phyloP scores from a whole-genome alignment of 768 basidiomycete species.

The Guyanaporus albipodus region DNA sequence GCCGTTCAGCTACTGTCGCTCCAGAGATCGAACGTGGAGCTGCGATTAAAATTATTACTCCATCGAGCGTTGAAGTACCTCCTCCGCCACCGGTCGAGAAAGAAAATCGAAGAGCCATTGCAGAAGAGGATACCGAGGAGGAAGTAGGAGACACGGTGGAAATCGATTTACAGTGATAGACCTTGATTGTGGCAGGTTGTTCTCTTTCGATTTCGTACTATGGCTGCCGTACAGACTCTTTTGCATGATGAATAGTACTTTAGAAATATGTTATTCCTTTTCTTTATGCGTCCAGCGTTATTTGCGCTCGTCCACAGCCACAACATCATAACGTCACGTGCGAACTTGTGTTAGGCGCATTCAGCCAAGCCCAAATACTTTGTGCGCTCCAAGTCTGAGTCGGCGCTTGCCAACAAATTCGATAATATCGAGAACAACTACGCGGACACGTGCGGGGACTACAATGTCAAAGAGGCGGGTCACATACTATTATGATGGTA shows the following conservation, averaged over 20 bases:
- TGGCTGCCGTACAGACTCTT: background rate
- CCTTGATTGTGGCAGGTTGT: background rate
- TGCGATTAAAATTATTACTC: constrained; percentile 42
- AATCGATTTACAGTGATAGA: constrained; percentile 50
- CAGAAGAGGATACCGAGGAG: constrained; percentile 61
- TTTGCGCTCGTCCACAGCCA: too few species aligned
- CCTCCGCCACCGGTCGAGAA: constrained; percentile 79
- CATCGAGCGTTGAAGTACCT: constrained; percentile 70
- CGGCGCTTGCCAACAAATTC: background rate
- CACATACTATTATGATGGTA: constrained; percentile 78
- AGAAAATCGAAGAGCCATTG: constrained; percentile 43
- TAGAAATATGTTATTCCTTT: constrained; percentile 10
- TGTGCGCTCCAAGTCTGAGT: too few species aligned
- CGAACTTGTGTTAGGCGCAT: background rate
- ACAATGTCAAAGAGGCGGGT: constrained; percentile 70
- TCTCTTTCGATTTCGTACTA: background rate
- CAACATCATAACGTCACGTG: constrained; percentile 16
- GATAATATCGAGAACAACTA: background rate
- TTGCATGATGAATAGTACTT: background rate
- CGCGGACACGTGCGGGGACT: background rate
- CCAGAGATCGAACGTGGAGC: constrained; percentile 7
- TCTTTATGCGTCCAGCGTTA: background rate
- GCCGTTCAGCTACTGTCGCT: background rate
- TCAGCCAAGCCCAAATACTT: too few species aligned
- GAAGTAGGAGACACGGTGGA: constrained; percentile 80